A percentile compares a stretch with the other conserved stretches of the same genome.
These are phyloP conservation scores for Phylloporus scabripes DNA, from an alignment of 768 basidiomycete species.

Conservation along the genomic window DNA sequence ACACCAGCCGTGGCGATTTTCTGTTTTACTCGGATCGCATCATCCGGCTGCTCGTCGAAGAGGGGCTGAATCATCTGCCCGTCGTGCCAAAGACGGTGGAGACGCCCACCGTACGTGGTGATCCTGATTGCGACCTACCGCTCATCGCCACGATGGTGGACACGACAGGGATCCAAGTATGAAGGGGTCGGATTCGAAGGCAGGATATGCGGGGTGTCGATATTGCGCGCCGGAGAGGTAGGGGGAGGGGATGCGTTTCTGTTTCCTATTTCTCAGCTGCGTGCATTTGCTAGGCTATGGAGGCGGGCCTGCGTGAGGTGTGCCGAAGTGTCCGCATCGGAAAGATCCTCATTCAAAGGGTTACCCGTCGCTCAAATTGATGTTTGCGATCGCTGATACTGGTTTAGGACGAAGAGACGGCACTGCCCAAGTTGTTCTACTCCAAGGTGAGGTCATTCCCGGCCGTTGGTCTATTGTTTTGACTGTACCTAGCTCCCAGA, in stretches of 20 bases:
- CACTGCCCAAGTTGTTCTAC: conserved; percentile 89
- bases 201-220: conserved; percentile 94
- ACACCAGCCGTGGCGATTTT: conserved; percentile 88
- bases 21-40: conserved; percentile 94
- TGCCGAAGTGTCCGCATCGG: conserved; percentile 93
- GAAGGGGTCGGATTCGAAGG: conserved; percentile 94
- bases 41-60: conserved; percentile 75
- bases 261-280: neutral
- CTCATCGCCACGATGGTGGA: too few species aligned
- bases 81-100: conserved; percentile 71
- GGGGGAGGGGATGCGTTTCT: conserved; percentile 11
- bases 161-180: conserved; percentile 63
- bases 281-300: conserved; percentile 75
- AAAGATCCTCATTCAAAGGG: conserved; percentile 96
- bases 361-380: conserved; percentile 31
- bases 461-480: neutral
- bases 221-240: conserved; percentile 90
- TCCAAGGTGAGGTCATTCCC: conserved; percentile 50
- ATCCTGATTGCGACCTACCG: too few species aligned
- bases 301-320: conserved; percentile 92
- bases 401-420: conserved; percentile 86
- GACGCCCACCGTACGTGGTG: conserved; percentile 70
- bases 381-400: conserved; percentile 1
- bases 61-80: conserved; percentile 84
- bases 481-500: conserved; percentile 63